phyloP scores from a whole-genome alignment of 306 rosid genomes.

The Cucurbita argyrosperma region DNA sequence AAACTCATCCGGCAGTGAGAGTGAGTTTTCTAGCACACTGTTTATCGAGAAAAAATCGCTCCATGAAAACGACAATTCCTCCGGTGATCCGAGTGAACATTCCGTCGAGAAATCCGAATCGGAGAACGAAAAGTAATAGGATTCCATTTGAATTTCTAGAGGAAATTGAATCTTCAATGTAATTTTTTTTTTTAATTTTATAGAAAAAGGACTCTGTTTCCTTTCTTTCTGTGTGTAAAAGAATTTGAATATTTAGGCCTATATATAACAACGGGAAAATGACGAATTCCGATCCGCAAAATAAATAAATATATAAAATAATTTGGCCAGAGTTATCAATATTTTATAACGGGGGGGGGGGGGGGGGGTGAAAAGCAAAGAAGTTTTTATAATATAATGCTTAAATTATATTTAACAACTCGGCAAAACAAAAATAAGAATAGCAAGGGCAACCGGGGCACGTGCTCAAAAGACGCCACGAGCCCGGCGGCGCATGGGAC shows the following conservation, averaged over 20 bases:
- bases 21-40: background rate
- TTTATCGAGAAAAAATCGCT: background rate
- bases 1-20: background rate
- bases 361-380: background rate
- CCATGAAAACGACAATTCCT: constrained; percentile 1
- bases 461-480: constrained; percentile 2
- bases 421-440: background rate
- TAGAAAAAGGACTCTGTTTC: background rate
- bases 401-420: background rate
- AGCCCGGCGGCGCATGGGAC: constrained; percentile 6
- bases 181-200: background rate
- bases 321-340: background rate
- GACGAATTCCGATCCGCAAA: background rate
- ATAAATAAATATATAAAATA: background rate
- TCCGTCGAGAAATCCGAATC: constrained; percentile 2
- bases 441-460: background rate
- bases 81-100: background rate
- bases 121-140: background rate
- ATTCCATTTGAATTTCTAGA: background rate
- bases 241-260: background rate
- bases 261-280: background rate
- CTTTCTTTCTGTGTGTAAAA: background rate
- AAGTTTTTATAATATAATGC: background rate
- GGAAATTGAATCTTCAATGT: background rate
- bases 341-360: background rate